Evolutionary conservation across 495 filamentous ascomycete species (phyloP), one percentile per base, ranked within the genome.

Genomic region (Hypoxylon intermedium): DNA sequence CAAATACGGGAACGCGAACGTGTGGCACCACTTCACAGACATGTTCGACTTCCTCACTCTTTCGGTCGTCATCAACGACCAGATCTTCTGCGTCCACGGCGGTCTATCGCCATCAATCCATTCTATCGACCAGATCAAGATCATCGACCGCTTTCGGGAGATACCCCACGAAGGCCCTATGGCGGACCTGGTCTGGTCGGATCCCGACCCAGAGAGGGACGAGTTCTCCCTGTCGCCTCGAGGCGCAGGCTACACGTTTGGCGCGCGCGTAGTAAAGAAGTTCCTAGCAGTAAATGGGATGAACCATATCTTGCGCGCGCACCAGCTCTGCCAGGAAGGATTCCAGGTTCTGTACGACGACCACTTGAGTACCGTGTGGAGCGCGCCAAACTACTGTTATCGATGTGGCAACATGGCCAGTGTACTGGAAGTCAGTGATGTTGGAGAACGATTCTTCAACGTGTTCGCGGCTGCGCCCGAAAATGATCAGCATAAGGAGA

Each of bases 1-100:
- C 49, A 98, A 98, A 73, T 98, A 98, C 74, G 93, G 93, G 55
- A 97, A 94, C 74, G 91, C 94, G 26, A 97, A 94, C 60, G 95
- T 98, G 7, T 98, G 94, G 94, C 95, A 98, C 71, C 93, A 97
- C 74, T 98, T 98, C 67, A 98, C 94, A 47, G 94, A 98, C 76
- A 97, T 98, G 93, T 98, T 98, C 75, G 94, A 98, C 77, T 98
- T 93, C 70, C 83, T 98, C 48, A 97, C 93, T 2, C 77, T 98
- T 40, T 94, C 90, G 60, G 95, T 98, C 31, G 94, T 98, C 56
- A 98, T 98, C 70, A 94, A 97, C 75, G 88, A 98, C 73, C 89
- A 97, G 72, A 98, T 98, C 63, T 98, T 98, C 74, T 98, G 94
- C 72, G 94, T 98, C 5, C 94, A 98, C 73, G 94, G 94, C 63